Evolutionary conservation across 441 rosid genomes (phyloP).

Genomic region (Arabidopsis hybrid): DNA sequence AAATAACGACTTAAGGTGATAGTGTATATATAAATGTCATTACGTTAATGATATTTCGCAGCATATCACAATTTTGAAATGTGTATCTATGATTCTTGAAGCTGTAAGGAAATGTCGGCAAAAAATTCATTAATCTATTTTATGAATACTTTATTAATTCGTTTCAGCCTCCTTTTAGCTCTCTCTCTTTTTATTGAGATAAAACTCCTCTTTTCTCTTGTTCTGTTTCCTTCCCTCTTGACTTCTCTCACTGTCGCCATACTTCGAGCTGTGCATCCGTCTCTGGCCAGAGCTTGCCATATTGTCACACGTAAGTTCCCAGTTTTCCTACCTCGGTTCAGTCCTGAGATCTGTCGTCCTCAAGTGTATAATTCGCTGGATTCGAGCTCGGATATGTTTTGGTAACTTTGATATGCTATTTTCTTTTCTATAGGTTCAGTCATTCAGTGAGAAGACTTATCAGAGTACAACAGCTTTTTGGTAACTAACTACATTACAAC

Average conservation of each 20-base stretch:
- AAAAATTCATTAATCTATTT: background rate
- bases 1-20: background rate
- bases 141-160: background rate
- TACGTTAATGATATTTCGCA: background rate
- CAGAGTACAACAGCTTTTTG: conserved; percentile 26
- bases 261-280: background rate
- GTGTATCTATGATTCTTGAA: background rate
- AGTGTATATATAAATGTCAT: background rate
- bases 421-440: background rate
- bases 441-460: background rate
- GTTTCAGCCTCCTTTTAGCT: background rate
- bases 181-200: background rate
- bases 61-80: background rate
- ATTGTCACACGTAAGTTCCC: background rate
- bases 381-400: no score
- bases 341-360: background rate
- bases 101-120: background rate
- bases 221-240: background rate
- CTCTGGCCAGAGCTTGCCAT: background rate
- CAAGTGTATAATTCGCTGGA: no score
- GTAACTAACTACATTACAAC: conserved; percentile 24
- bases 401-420: no score
- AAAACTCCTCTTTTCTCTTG: background rate
- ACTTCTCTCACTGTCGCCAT: background rate
- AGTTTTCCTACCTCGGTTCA: background rate